Base-by-base conservation (phyloP, 148 eudicot species). In the Fagopyrum homotropicum region DNA sequence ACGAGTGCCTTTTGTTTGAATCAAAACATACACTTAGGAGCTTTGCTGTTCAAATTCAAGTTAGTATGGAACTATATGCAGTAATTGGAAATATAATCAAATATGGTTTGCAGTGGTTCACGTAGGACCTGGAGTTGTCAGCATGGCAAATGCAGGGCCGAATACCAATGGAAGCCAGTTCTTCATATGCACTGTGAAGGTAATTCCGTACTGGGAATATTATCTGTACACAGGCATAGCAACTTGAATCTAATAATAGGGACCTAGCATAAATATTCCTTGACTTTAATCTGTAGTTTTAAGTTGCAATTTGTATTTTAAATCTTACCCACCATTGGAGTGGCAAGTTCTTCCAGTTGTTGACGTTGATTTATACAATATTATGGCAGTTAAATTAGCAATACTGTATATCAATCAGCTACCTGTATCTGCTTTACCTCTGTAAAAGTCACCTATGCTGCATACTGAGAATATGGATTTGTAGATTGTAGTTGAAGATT, bases 111-210 rank as follows among this genome's bases (percentile, higher is more conserved):
- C 86, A 95, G 97, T 92, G 82, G 15, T 76, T 80, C 97, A 92
- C 73, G 76, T 79, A 78, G 96, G 97, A 86, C 93, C 98, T 74
- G 98, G 97, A 85, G 82, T 89, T 74, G 83, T 93, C 77, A 94
- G 98, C 89, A 94, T 91, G 98, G 98, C 97, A 81, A 93, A 94
- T 88, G 97, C 96, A 55, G 97, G 96, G 56, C 97, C 98, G 79
- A 89, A 95, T 76, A 95, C 96, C 81, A 92, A 95, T 71, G 98
- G 96, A 40, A 95, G 97, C 80, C 98, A 92, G 79, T 95, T 95
- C 81, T 95, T 95, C 68, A 95, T 92, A 16, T 95, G 98, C 85
- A 92, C 97, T 46, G 98, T 86, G 49, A 89, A 90, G 98, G 98
- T 94, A 90, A 66, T 63, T 72, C 35, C 9, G n/a, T 47, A n/a